Percentiles rank a stretch among this genome's conserved stretches.
Evolutionary conservation across 2,329 filamentous ascomycete genomes (phyloP).

Genomic region (Penicillium rolfsii): DNA sequence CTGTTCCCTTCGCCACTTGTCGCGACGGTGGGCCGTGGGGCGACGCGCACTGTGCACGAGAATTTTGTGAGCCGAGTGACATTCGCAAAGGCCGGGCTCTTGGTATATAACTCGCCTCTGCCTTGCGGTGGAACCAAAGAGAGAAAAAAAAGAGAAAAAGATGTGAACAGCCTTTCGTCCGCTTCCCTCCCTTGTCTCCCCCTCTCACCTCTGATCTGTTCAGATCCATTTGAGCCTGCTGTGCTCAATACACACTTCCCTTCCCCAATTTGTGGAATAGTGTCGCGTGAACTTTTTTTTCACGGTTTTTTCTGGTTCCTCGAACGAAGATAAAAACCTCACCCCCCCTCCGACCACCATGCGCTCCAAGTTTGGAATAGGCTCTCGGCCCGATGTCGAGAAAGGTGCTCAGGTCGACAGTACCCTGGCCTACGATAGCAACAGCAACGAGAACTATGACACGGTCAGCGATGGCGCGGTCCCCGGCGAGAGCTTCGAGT

Average conservation of each 20-base stretch:
- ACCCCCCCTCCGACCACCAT: conserved; percentile 10
- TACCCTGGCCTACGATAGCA: conserved; percentile 33
- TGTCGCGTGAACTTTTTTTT: conserved; percentile 13
- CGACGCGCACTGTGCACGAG: conserved; percentile 12
- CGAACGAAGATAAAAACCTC: conserved; percentile 19
- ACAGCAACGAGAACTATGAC: conserved; percentile 35
- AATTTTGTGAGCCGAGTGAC: conserved; percentile 18
- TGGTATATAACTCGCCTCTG: conserved; percentile 22
- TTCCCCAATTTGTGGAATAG: conserved; percentile 4
- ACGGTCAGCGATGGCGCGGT: conserved; percentile 50
- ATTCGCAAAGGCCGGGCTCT: not conserved
- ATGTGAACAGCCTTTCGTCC: conserved; percentile 26
- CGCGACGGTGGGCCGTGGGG: conserved; percentile 17
- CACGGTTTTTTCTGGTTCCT: conserved; percentile 19
- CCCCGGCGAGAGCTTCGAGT: conserved; percentile 61
- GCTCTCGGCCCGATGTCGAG: conserved; percentile 38
- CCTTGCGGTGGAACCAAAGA: conserved; percentile 23
- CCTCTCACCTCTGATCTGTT: conserved; percentile 9
- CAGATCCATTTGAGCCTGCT: conserved; percentile 24
- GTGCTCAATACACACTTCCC: conserved; percentile 18
- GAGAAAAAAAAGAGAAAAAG: conserved; percentile 25
- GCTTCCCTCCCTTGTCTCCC: not conserved
- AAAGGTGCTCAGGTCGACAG: conserved; percentile 39
- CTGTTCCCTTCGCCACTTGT: conserved; percentile 7
- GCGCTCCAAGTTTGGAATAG: conserved; percentile 22